Evolutionary conservation across 164 flowering plant genomes (phyloP).

Genomic region (Vitis labrusca): DNA sequence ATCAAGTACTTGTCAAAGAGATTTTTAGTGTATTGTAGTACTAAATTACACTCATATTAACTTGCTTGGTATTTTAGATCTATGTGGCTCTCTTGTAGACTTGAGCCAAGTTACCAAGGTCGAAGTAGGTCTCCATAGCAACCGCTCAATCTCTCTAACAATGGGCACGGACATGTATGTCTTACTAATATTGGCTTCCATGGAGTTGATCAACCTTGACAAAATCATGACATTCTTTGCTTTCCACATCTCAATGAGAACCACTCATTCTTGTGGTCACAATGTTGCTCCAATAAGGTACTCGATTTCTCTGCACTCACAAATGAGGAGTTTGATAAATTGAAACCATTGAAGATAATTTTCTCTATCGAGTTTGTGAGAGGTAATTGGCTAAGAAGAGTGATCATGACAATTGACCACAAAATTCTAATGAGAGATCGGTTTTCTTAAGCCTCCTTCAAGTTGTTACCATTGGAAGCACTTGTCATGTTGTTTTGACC

Average conservation of each 20-base stretch:
- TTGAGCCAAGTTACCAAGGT: background rate
- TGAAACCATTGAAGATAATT: background rate
- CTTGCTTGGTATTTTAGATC: background rate
- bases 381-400: background rate
- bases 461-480: too few relatives aligned
- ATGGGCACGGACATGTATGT: background rate
- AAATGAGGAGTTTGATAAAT: background rate
- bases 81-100: background rate
- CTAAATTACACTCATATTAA: background rate
- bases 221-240: background rate
- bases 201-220: background rate
- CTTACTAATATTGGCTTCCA: background rate
- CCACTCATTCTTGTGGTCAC: background rate
- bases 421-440: too few relatives aligned
- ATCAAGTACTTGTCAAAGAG: background rate
- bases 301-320: background rate
- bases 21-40: background rate
- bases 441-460: too few relatives aligned
- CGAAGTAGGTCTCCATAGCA: background rate
- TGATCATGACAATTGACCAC: too few relatives aligned
- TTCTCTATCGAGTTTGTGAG: background rate
- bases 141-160: background rate
- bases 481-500: too few relatives aligned
- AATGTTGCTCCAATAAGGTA: background rate
- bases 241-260: background rate